Base-by-base conservation (phyloP, 768 basidiomycete genomes). In the Boletus reticulatus region DNA sequence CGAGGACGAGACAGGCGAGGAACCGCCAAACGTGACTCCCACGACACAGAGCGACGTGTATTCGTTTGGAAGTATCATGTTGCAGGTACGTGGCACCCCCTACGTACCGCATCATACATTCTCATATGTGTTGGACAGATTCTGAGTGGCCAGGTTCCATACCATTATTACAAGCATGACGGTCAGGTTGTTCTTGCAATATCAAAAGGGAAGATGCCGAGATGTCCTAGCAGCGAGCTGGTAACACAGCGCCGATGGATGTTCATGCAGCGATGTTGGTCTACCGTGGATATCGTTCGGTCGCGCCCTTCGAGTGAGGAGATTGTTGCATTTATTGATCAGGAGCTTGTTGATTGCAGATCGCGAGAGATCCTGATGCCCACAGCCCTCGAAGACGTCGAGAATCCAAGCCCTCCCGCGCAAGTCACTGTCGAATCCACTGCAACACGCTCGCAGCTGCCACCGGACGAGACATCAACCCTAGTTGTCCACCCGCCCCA, bases 321-420 rank as follows among this genome's bases (percentile, higher is more conserved):
- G 1, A 29, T 29, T 29, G 27, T 29, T 8, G 27, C 27, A 29
- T 29, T 29, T 29, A 9, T 29, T 29, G 27, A 9, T 9, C 27
- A 29, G 27, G 27, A 29, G 8, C 27, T 29, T 29, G 27, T 9
- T 8, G 8, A 57, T 19, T 62, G 72, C 43, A 62, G 66, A 11
- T 64, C 74, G 1, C 65, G 70, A 32, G 78, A 77, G 43, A 61
- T 60, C 45, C 55, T 62, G 50, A 66, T 61, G 31, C 68, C 73
- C 4, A 55, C 62, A 32, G 65, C 66, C 24, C 8, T 29, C 4
- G 27, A 27, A 8, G 27, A 27, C 27, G 1, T 27, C 3, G 7
- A 29, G 9, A 29, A 29, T 29, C 27, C 27, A 29, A 22, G 22
- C 22, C 22, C 22, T 22, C 22, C 22, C 22, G 22, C 22, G 22